Evolutionary conservation across 2,329 filamentous ascomycete genomes (phyloP), one percentile per base, ranked within the genome.

Genomic region (Trichoderma guizhouense): DNA sequence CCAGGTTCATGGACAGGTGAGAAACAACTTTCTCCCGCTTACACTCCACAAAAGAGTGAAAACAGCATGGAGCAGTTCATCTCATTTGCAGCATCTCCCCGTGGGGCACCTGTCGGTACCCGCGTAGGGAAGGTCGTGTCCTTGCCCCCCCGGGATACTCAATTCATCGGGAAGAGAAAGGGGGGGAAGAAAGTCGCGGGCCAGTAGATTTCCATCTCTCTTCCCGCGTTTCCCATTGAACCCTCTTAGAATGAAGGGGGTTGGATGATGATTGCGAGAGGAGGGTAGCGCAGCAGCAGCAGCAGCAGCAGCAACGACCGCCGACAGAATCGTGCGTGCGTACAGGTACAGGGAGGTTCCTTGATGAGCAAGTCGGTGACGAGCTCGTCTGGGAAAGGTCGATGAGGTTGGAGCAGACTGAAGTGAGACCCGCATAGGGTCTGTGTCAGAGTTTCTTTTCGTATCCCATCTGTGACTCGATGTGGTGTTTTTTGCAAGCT

Each of bases 261-360:
- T 57, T 63, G 58, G 32, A 43, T n/a, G 30, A 67, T 18, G 21
- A 67, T 57, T 26, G 62, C 36, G 39, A 51, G n/a, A 26, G 39
- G 69, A 43, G 32, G 69, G 60, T 65, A 47, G 34, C 43, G 61
- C 69, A 71, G 62, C 69, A 71, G 62, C 61, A 55, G 61, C 26
- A 26, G 26, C 26, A 26, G 26, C 69, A 71, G 62, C 69, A 66
- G 36, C 61, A 24, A 12, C 53, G 43, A 51, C 12, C 14, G 60
- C 60, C 69, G 24, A 57, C 60, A 39, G 47, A 39, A 65, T 58
- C 28, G 69, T 71, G 60, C 34, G 60, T 57, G 58, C 60, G 69
- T 43, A 47, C 34, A 58, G 18, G 18, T 34, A 65, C 69, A 65
- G 47, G 12, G 61, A 58, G 47, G 55, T 30, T 60, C 57, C 34